Evolutionary conservation across 169 alveolate genomes (phyloP).

Genomic region (Eimeria necatrix): DNA sequence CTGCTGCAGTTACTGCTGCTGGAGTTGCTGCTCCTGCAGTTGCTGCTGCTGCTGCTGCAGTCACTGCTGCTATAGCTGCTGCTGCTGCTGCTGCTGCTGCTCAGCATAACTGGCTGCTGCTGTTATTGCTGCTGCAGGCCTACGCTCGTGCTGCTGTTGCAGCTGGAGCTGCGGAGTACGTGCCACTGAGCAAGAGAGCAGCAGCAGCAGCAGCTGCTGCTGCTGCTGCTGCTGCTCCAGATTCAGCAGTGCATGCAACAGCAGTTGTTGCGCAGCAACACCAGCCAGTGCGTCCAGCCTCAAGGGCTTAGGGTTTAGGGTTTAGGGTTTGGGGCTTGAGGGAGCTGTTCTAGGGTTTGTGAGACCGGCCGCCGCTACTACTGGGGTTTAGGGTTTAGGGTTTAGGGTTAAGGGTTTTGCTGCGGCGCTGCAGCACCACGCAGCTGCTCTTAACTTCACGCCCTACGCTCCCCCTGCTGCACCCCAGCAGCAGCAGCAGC

Average conservation of each 20-base stretch:
- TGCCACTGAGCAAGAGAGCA: constrained; percentile 37
- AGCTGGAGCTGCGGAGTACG: constrained; percentile 42
- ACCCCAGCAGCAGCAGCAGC: constrained; percentile 1
- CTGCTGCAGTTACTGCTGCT: not conserved
- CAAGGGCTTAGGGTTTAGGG: constrained; percentile 17
- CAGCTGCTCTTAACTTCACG: constrained; percentile 26
- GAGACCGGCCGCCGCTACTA: not conserved
- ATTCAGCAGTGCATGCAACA: not conserved
- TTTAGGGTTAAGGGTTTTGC: not conserved
- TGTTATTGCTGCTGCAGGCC: constrained; percentile 8
- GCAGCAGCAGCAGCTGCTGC: constrained; percentile 46
- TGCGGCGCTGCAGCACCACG: not conserved
- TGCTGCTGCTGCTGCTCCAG: constrained; percentile 42
- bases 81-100: constrained; percentile 11
- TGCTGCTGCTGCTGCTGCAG: not conserved
- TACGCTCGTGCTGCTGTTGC: constrained; percentile 53
- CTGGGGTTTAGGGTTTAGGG: constrained; percentile 31
- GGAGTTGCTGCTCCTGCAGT: not conserved
- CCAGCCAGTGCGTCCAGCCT: constrained; percentile 12
- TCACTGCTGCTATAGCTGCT: not conserved
- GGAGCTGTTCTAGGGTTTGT: not conserved
- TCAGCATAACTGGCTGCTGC: not conserved
- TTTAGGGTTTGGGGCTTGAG: constrained; percentile 12
- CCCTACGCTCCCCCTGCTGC: constrained; percentile 18
- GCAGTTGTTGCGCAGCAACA: constrained; percentile 12